phyloP scores from a whole-genome alignment of 306 rosid genomes.

The Pachyrhizus erosus region DNA sequence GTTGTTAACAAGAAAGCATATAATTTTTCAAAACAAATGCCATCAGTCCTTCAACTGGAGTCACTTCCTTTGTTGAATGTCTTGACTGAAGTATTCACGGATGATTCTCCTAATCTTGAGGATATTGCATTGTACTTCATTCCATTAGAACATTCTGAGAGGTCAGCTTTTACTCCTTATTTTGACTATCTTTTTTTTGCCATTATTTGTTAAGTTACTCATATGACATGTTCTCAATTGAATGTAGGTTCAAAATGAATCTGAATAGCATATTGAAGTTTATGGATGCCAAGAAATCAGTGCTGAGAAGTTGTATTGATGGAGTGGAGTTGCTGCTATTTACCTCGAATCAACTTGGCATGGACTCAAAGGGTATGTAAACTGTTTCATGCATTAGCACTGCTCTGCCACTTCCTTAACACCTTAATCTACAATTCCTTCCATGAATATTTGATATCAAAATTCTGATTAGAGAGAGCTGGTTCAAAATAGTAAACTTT shows the following conservation, averaged over 20 bases:
- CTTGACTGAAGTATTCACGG: slow-evolving; percentile 56
- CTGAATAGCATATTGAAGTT: slow-evolving; percentile 47
- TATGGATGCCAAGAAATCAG: slow-evolving; percentile 58
- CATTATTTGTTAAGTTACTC: slow-evolving; percentile 9
- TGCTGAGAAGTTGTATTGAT: slow-evolving; percentile 58
- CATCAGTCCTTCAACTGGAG: slow-evolving; percentile 57
- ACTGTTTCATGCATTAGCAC: slow-evolving; percentile 31
- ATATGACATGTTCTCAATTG: slow-evolving; percentile 30
- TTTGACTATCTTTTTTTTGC: not conserved
- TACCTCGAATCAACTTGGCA: slow-evolving; percentile 60
- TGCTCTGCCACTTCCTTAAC: not conserved
- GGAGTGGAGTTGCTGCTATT: slow-evolving; percentile 71
- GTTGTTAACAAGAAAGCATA: slow-evolving; percentile 55
- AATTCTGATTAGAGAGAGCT: slow-evolving; percentile 14
- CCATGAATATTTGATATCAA: not conserved
- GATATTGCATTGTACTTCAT: slow-evolving; percentile 78
- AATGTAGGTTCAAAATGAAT: slow-evolving; percentile 55
- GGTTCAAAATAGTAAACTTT: slow-evolving; percentile 10
- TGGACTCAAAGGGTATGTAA: slow-evolving; percentile 56
- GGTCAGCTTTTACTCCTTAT: slow-evolving; percentile 55
- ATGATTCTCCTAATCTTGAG: slow-evolving; percentile 55
- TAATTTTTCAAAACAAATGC: slow-evolving; percentile 54
- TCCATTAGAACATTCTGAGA: slow-evolving; percentile 51
- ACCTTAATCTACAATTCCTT: not conserved
- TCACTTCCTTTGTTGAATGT: slow-evolving; percentile 48